phyloP scores from a whole-genome alignment of 164 flowering plant species.

The Cinnamomum chago region DNA sequence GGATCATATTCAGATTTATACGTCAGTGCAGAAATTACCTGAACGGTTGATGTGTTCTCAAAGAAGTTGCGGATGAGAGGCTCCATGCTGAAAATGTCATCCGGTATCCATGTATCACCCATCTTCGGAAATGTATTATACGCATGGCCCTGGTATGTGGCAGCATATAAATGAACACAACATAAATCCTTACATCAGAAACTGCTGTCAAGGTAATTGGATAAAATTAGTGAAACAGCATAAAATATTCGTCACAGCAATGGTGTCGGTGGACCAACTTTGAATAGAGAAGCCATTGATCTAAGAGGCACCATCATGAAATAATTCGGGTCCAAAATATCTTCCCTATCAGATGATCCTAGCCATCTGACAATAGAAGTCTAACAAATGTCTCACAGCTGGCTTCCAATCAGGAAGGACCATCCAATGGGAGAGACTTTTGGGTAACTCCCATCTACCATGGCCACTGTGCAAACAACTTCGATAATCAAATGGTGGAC shows the following conservation, averaged over 20 bases:
- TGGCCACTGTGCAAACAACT: background rate
- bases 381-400: no score
- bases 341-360: background rate
- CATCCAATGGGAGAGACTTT: background rate
- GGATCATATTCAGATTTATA: background rate
- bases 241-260: no score
- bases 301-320: no score
- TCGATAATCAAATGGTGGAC: background rate
- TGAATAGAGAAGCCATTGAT: no score
- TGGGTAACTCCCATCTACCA: background rate
- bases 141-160: conserved; percentile 80
- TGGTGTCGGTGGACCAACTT: no score
- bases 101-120: conserved; percentile 98
- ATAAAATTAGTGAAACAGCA: background rate
- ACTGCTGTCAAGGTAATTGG: background rate
- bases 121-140: conserved; percentile 94
- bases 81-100: conserved; percentile 67
- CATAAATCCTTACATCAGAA: conserved; percentile 4
- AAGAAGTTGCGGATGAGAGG: conserved; percentile 87
- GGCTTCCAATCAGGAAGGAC: background rate
- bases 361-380: background rate
- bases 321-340: no score
- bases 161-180: conserved; percentile 8
- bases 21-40: conserved; percentile 42
- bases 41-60: conserved; percentile 91